These are phyloP conservation scores for Phycomyces blakesleeanus DNA, from an alignment of 192 early-diverging fungal genomes.

Conservation along the genomic window DNA sequence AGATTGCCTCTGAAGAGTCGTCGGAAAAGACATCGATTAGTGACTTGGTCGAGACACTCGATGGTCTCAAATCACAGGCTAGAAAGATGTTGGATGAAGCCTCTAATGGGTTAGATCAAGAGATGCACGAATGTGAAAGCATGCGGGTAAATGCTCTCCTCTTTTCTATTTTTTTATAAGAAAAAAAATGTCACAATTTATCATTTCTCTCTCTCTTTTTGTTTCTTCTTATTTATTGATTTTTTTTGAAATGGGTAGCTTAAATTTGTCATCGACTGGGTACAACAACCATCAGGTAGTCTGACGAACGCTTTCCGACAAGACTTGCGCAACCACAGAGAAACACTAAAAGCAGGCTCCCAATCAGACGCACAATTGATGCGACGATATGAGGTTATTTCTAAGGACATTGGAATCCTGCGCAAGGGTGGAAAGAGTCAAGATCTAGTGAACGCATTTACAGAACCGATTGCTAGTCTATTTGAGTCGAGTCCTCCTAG, in stretches of 20 bases:
- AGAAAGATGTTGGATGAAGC: constrained; percentile 64
- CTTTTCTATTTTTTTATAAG: not conserved
- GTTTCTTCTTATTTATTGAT: not conserved
- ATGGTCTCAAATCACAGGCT: constrained; percentile 61
- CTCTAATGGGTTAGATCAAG: constrained; percentile 72
- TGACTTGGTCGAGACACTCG: constrained; percentile 58
- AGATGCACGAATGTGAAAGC: constrained; percentile 80
- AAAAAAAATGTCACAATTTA: not conserved
- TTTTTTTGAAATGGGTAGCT: not conserved
- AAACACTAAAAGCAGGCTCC: constrained; percentile 73
- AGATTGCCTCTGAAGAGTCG: constrained; percentile 57
- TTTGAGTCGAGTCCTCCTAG: constrained; percentile 13
- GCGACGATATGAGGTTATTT: constrained; percentile 40
- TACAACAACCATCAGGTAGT: constrained; percentile 75
- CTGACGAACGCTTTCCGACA: constrained; percentile 71
- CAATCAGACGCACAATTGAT: constrained; percentile 53
- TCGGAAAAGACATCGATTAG: constrained; percentile 41
- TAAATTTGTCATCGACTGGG: constrained; percentile 76
- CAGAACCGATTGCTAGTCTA: constrained; percentile 28
- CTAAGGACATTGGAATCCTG: constrained; percentile 43
- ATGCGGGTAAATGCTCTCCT: constrained; percentile 49
- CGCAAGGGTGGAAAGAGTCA: constrained; percentile 36
- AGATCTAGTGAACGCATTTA: constrained; percentile 43
- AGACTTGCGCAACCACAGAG: constrained; percentile 70
- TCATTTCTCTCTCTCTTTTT: not conserved